Evolutionary conservation across 1,284 basidiomycete species (phyloP).

Genomic region (Leccinum pachyderme): DNA sequence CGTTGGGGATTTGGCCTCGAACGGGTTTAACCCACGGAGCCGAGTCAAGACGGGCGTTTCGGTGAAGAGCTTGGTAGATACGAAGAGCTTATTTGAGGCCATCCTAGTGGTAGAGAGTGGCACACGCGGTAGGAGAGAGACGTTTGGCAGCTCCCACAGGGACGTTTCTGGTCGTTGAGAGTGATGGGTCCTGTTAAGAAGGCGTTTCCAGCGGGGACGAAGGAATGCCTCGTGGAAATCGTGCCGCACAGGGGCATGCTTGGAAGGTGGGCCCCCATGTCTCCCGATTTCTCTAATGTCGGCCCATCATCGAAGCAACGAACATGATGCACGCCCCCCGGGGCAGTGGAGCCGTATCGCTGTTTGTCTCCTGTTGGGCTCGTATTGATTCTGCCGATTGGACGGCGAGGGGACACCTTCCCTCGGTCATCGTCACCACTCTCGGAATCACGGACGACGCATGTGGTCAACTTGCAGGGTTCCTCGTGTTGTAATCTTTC

Average conservation of each 20-base stretch:
- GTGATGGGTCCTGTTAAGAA: constrained; percentile 22
- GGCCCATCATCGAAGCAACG: constrained; percentile 5
- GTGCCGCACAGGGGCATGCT: constrained; percentile 26
- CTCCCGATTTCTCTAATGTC: constrained; percentile 15
- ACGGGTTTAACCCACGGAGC: constrained; percentile 27
- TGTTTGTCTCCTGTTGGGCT: not conserved
- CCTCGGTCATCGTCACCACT: constrained; percentile 12
- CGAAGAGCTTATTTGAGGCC: constrained; percentile 27
- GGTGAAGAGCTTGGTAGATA: constrained; percentile 20
- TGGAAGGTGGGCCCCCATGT: constrained; percentile 10
- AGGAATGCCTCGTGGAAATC: constrained; percentile 28
- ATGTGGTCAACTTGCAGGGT: constrained; percentile 26
- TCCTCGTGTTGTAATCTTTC: constrained; percentile 24
- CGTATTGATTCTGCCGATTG: not conserved
- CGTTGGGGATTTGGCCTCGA: constrained; percentile 21
- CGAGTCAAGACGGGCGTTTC: constrained; percentile 24
- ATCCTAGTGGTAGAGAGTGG: constrained; percentile 10
- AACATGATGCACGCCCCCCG: constrained; percentile 2
- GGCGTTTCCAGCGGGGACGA: constrained; percentile 12
- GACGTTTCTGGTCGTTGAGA: constrained; percentile 18
- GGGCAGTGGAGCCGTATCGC: constrained; percentile 5
- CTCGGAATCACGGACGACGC: constrained; percentile 23
- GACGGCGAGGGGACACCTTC: not conserved
- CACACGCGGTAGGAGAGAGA: constrained; percentile 16
- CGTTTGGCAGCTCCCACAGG: constrained; percentile 18